These are phyloP conservation scores for Wickerhamomyces ciferrii DNA, from an alignment of 805 yeast genomes.

Conservation along the genomic window DNA sequence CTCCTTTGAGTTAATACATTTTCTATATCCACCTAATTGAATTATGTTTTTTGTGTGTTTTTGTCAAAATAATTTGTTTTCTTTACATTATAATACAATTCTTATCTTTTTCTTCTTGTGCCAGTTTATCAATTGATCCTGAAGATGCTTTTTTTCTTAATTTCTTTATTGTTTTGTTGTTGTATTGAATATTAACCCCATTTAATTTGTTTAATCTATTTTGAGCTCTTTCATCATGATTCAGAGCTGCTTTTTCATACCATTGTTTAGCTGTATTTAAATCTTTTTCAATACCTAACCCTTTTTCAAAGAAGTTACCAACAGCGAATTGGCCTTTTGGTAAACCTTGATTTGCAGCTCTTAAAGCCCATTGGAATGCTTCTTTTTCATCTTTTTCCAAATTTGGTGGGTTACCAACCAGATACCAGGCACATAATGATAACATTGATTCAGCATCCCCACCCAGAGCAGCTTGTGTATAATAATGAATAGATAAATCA, in stretches of 20 bases:
- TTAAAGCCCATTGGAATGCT: constrained; percentile 91
- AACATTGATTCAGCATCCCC: constrained; percentile 90
- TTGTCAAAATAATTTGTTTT: neutral
- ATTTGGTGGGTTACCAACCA: constrained; percentile 85
- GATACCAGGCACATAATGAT: constrained; percentile 94
- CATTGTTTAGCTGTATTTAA: constrained; percentile 57
- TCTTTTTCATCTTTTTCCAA: constrained; percentile 74
- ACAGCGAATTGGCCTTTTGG: constrained; percentile 83
- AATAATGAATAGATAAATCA: constrained; percentile 83
- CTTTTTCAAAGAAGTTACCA: constrained; percentile 80
- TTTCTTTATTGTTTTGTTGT: neutral
- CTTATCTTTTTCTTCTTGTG: neutral
- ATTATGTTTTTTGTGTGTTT: neutral
- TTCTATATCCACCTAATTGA: neutral
- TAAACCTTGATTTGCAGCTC: constrained; percentile 72
- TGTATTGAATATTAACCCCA: neutral
- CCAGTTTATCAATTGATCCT: neutral
- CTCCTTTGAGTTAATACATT: no score
- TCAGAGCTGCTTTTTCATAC: constrained; percentile 70
- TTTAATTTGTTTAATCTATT: neutral
- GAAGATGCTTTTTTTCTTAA: neutral
- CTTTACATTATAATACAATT: neutral
- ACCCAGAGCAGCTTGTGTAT: constrained; percentile 77
- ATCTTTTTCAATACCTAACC: constrained; percentile 75
- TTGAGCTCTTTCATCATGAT: constrained; percentile 46